These are phyloP conservation scores for Populus trichocarpa DNA, from an alignment of 441 rosid species.

Conservation along the genomic window DNA sequence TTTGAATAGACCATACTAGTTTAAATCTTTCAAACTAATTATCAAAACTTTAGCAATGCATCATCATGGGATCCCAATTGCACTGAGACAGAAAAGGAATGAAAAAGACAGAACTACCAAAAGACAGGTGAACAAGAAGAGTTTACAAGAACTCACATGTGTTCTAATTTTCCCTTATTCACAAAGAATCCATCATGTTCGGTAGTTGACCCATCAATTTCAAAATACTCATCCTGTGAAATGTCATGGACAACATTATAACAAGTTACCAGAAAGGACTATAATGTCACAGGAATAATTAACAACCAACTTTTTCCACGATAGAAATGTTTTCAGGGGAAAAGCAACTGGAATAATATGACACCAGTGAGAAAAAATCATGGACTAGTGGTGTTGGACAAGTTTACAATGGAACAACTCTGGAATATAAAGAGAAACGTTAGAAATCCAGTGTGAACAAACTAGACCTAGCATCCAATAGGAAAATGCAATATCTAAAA, in stretches of 20 bases:
- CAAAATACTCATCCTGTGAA: conserved; percentile 79
- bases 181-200: conserved; percentile 80
- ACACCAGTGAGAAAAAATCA: neutral
- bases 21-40: neutral
- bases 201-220: conserved; percentile 66
- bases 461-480: neutral
- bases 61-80: neutral
- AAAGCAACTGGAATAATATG: neutral
- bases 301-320: neutral
- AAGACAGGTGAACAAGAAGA: neutral
- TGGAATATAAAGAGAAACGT: neutral
- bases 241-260: neutral
- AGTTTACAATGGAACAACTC: neutral
- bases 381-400: neutral
- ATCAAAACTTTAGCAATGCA: neutral
- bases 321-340: neutral
- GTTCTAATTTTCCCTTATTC: conserved; percentile 71
- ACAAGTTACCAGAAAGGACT: neutral
- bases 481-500: neutral
- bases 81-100: neutral
- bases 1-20: neutral
- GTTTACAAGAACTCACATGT: conserved; percentile 47
- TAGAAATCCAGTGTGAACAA: neutral
- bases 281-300: neutral
- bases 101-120: neutral